phyloP scores from a whole-genome alignment of 73 alveolate species.

The Symbiodinium pilosum region DNA sequence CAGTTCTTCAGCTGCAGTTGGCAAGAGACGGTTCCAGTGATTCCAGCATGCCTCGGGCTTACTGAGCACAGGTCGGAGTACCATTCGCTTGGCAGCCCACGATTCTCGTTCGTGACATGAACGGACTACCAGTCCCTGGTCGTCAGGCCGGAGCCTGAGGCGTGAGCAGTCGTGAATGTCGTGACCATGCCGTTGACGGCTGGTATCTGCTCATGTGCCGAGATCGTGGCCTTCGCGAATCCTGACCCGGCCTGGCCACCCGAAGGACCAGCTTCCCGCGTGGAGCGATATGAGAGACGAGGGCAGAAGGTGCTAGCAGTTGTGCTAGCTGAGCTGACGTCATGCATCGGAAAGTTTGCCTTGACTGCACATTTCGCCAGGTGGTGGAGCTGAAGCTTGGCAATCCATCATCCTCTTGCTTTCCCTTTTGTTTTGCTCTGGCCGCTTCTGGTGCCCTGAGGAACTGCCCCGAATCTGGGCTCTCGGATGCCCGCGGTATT shows the following conservation, averaged over 20 bases:
- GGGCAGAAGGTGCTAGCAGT: slow-evolving; percentile 46
- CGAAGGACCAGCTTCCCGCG: neutral
- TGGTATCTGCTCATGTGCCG: neutral
- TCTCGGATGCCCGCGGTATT: slow-evolving; percentile 46
- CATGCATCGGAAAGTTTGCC: neutral
- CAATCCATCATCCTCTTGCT: no score
- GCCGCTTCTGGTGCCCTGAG: neutral
- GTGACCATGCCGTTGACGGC: no score
- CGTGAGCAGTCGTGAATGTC: neutral
- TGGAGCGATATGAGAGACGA: slow-evolving; percentile 23
- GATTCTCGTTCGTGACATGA: slow-evolving; percentile 51
- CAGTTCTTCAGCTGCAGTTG: neutral
- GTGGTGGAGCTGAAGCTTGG: slow-evolving; percentile 53
- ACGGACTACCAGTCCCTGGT: slow-evolving; percentile 82
- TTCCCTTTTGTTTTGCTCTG: no score
- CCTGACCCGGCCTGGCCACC: slow-evolving; percentile 84
- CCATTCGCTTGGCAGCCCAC: slow-evolving; percentile 60
- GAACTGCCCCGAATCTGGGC: slow-evolving; percentile 66
- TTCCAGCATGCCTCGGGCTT: no score
- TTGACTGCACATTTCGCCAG: neutral
- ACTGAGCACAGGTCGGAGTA: neutral
- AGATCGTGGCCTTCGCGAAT: slow-evolving; percentile 75
- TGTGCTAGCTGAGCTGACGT: neutral
- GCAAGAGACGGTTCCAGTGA: no score
- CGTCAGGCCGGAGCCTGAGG: slow-evolving; percentile 16